Conservation (phyloP, 345 rosid species). For the Heritiera littoralis region DNA sequence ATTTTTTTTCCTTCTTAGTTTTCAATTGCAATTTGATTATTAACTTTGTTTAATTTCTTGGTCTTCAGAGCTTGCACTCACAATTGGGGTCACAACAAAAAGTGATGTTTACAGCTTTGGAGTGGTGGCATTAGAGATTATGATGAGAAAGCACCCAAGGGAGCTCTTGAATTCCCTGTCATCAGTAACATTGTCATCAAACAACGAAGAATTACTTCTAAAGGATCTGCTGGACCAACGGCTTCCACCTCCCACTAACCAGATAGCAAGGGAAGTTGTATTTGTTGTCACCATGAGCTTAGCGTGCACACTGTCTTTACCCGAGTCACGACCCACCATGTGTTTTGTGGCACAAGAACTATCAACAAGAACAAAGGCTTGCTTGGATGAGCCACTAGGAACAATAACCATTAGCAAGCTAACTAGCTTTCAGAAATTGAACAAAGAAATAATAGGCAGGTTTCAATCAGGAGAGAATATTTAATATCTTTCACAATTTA, state of each 20-base stretch:
- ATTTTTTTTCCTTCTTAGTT: not conserved
- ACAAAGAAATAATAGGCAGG: not conserved
- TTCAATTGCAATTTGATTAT: not conserved
- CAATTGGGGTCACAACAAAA: conserved; percentile 50
- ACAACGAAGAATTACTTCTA: conserved; percentile 27
- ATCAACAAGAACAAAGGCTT: conserved; percentile 40
- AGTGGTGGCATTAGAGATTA: conserved; percentile 62
- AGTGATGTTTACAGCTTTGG: conserved; percentile 70
- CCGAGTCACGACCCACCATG: conserved; percentile 60
- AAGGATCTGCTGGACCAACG: conserved; percentile 54
- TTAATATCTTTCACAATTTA: accelerated
- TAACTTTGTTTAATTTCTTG: not conserved
- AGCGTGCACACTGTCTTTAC: conserved; percentile 42
- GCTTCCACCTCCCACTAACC: conserved; percentile 43
- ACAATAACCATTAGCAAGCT: conserved; percentile 39
- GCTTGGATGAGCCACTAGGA: conserved; percentile 35
- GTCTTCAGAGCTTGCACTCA: conserved; percentile 45
- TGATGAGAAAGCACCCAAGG: conserved; percentile 79
- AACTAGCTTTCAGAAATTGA: conserved; percentile 25
- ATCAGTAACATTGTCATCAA: not conserved
- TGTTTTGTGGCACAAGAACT: conserved; percentile 58
- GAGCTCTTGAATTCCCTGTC: conserved; percentile 45
- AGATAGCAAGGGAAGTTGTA: conserved; percentile 48
- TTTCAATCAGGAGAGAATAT: not conserved
- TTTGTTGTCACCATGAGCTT: conserved; percentile 41